Evolutionary conservation across 108 stramenopile species (phyloP).

Genomic region (Cyclotella kingstonii): DNA sequence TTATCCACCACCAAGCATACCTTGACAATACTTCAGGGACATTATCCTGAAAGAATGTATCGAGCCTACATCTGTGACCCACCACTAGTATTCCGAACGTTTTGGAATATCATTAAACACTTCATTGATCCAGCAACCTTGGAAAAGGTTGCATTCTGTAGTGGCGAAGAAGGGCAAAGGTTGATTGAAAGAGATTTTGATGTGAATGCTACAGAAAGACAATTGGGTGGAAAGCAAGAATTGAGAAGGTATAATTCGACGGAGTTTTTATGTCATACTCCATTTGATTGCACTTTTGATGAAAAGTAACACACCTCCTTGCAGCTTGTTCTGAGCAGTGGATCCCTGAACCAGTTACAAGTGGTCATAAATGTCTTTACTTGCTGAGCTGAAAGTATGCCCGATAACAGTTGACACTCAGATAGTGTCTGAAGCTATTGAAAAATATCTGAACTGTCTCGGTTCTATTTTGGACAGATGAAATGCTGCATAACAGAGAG

Average conservation of each 20-base stretch:
- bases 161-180: slow-evolving; percentile 41
- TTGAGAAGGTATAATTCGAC: slow-evolving; percentile 54
- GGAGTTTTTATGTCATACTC: slow-evolving; percentile 65
- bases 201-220: slow-evolving; percentile 49
- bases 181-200: slow-evolving; percentile 55
- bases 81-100: slow-evolving; percentile 78
- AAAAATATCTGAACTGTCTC: too few relatives aligned
- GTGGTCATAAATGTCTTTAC: too few relatives aligned
- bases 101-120: slow-evolving; percentile 80
- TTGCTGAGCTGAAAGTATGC: too few relatives aligned
- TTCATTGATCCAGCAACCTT: slow-evolving; percentile 88
- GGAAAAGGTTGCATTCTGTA: slow-evolving; percentile 81
- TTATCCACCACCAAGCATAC: slow-evolving; percentile 72
- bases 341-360: too few relatives aligned
- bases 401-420: too few relatives aligned
- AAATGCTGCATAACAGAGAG: too few relatives aligned
- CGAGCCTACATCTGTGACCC: slow-evolving; percentile 83
- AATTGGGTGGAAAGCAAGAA: slow-evolving; percentile 53
- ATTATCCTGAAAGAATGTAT: slow-evolving; percentile 88
- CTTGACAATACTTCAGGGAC: slow-evolving; percentile 80
- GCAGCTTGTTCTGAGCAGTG: too few relatives aligned
- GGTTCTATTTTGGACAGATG: too few relatives aligned
- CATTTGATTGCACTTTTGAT: slow-evolving; percentile 63
- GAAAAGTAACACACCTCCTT: too few relatives aligned
- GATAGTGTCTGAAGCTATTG: too few relatives aligned